These are phyloP conservation scores for Aspergillus sp. DNA, from an alignment of 2,329 filamentous ascomycete species.

Conservation along the genomic window DNA sequence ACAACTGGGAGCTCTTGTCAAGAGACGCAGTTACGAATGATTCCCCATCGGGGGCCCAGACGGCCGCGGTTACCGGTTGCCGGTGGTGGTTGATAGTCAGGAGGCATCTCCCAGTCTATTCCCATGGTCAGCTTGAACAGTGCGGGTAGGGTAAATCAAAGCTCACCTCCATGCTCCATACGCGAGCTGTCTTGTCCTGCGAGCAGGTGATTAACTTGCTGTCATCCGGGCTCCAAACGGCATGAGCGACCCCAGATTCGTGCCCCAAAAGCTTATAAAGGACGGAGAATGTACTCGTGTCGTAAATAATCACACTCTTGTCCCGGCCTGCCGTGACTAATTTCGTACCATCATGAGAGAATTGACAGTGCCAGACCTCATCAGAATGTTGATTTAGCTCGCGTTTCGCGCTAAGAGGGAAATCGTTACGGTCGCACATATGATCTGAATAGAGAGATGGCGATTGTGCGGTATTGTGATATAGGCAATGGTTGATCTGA, in stretches of 20 bases:
- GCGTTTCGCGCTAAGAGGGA: conserved; percentile 69
- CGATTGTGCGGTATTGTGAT: conserved; percentile 76
- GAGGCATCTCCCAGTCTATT: conserved; percentile 63
- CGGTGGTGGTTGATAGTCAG: conserved; percentile 67
- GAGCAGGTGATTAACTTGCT: conserved; percentile 81
- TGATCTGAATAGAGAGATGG: conserved; percentile 91
- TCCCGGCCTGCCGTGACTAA: conserved; percentile 81
- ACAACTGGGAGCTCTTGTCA: conserved; percentile 65
- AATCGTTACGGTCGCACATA: conserved; percentile 73
- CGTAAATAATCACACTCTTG: conserved; percentile 76
- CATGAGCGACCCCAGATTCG: conserved; percentile 69
- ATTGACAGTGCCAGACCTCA: conserved; percentile 89
- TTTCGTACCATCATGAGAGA: conserved; percentile 81
- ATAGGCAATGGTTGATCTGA: conserved; percentile 81
- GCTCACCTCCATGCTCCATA: conserved; percentile 72
- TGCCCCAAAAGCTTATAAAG: conserved; percentile 66
- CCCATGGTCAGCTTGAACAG: background rate
- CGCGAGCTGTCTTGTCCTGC: conserved; percentile 67
- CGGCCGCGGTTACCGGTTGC: conserved; percentile 84
- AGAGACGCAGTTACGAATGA: conserved; percentile 79
- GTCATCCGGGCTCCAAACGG: conserved; percentile 92
- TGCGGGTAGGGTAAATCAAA: background rate
- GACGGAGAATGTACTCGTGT: conserved; percentile 68
- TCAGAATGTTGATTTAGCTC: conserved; percentile 72
- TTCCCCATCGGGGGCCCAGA: conserved; percentile 79